Evolutionary conservation across 108 stramenopile genomes (phyloP), one percentile per base, ranked within the genome.

Genomic region (Skeletonema grethae): DNA sequence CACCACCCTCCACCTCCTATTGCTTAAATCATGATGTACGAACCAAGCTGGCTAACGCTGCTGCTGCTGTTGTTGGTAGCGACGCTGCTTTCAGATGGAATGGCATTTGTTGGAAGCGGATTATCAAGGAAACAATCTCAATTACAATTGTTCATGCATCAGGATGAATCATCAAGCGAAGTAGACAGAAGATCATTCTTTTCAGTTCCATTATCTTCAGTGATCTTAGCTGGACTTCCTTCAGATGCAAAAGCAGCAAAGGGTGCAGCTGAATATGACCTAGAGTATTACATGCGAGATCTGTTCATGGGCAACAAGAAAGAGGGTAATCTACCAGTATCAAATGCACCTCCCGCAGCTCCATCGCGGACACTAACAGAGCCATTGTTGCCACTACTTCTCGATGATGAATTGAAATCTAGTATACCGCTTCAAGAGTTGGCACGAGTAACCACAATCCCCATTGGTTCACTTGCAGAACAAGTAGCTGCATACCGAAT

Each of bases 191-290:
- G 50, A 53, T 53, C 50, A 2, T 53, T 53, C 22, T 53, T 53
- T 24, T 53, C 50, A 53, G 20, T 53, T 53, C 22, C 50, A 53
- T 10, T 53, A 22, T 53, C 50, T 24, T 24, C 50, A 9, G 3
- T 53, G 22, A 53, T 22, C 22, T 20, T 22, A 53, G 18, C 50
- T 53, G 22, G 18, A 8, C 10, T 69, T 69, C 62, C 66, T 22
- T 61, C 73, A 20, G 73, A 57, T 5, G 69, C 85, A 57, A 57
- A 68, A 12, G 88, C 88, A 5, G 90, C 72, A 7, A 85, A 87
- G 36, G 93, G 93, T 16, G 93, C 93, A 6, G 90, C 90, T 11
- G 93, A 95, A 79, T 82, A 90, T 38, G 93, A 95, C 57, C 79
- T 91, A 25, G 93, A 95, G 60, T 95, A 77, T 72, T 95, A 95